Conservation (phyloP, 2,329 filamentous ascomycete species). For the Aspergillus aculeatus region DNA sequence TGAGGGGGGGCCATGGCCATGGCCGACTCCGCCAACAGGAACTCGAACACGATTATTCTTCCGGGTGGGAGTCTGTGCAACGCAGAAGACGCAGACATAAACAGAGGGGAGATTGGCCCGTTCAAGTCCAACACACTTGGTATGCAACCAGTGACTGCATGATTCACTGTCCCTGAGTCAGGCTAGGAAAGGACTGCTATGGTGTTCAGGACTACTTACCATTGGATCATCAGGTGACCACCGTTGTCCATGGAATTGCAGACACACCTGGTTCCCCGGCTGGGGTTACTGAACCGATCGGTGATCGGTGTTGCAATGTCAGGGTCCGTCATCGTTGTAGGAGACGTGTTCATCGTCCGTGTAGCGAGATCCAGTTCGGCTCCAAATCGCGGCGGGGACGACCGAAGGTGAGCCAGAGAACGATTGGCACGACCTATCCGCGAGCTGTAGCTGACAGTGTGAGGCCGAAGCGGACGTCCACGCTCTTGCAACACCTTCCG, state of each 20-base stretch:
- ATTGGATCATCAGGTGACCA: conserved; percentile 60
- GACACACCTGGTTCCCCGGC: conserved; percentile 57
- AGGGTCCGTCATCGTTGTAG: conserved; percentile 52
- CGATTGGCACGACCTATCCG: conserved; percentile 32
- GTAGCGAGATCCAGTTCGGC: conserved; percentile 39
- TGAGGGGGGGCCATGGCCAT: conserved; percentile 38
- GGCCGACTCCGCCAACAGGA: conserved; percentile 29
- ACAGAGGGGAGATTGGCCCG: conserved; percentile 47
- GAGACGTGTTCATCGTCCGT: conserved; percentile 46
- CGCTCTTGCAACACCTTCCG: conserved; percentile 45
- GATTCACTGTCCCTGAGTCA: conserved; percentile 48
- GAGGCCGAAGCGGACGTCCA: conserved; percentile 26
- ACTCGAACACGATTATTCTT: conserved; percentile 38
- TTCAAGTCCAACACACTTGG: conserved; percentile 57
- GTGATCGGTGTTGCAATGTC: conserved; percentile 54
- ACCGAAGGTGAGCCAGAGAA: conserved; percentile 39
- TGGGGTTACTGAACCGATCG: conserved; percentile 52
- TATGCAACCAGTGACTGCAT: conserved; percentile 63
- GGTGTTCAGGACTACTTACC: conserved; percentile 36
- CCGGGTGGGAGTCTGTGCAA: conserved; percentile 41
- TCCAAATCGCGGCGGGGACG: conserved; percentile 43
- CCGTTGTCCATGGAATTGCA: conserved; percentile 56
- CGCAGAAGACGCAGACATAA: conserved; percentile 55
- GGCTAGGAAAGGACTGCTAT: neutral
- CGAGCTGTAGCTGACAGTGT: conserved; percentile 30